Percentiles rank a stretch among this genome's conserved stretches.
phyloP scores from a whole-genome alignment of 1,139 yeast genomes.

The Kodamaea ohmeri region DNA sequence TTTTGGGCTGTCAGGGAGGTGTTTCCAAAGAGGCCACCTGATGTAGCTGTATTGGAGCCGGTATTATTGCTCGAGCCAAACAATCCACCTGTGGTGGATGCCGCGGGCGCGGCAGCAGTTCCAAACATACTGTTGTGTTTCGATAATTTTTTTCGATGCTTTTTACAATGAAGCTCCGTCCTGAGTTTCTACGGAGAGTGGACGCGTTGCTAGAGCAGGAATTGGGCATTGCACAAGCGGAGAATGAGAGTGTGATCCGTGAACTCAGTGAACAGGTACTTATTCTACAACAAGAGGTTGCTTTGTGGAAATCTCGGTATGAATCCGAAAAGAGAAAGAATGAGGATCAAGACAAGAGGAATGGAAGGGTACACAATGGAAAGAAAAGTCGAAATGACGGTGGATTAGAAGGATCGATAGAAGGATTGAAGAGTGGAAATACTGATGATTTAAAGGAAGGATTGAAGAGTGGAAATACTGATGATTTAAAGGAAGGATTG shows the following conservation, averaged over 20 bases:
- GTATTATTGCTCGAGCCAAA: constrained; percentile 9
- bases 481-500: too few relatives aligned
- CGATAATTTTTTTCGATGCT: constrained; percentile 5
- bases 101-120: constrained; percentile 12
- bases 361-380: neutral
- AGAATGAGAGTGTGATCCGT: constrained; percentile 7
- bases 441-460: too few relatives aligned
- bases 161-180: constrained; percentile 7
- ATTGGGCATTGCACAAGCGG: constrained; percentile 7
- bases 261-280: constrained; percentile 9
- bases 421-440: too few relatives aligned
- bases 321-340: constrained; percentile 5
- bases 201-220: constrained; percentile 10
- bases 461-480: too few relatives aligned
- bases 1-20: too few relatives aligned
- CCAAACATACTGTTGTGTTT: constrained; percentile 11
- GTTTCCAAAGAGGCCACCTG: constrained; percentile 8
- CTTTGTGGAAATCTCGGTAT: constrained; percentile 2
- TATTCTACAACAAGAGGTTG: constrained; percentile 8
- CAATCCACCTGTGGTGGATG: constrained; percentile 9
- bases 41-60: neutral
- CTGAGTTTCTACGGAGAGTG: constrained; percentile 9
- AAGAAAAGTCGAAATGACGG: too few relatives aligned
- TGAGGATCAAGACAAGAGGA: neutral
- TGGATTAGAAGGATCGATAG: too few relatives aligned